phyloP scores from a whole-genome alignment of 169 alveolate species.

The Plasmodium inui region DNA sequence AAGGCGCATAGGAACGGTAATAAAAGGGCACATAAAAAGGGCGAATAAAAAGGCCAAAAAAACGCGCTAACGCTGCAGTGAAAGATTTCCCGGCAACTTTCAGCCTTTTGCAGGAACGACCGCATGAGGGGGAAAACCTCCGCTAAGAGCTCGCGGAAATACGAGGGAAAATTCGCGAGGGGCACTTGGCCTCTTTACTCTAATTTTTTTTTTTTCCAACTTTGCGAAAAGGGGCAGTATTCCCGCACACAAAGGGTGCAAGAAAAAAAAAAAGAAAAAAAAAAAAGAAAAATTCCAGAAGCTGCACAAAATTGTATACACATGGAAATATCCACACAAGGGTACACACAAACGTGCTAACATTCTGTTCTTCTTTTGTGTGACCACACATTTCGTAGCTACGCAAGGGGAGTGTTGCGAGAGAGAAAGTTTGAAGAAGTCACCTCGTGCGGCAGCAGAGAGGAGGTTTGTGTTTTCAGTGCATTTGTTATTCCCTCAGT shows the following conservation, averaged over 20 bases:
- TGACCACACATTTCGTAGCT: not conserved
- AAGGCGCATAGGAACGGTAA: not conserved
- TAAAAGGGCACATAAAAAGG: not conserved
- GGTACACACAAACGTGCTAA: not conserved
- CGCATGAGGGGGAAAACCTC: not conserved
- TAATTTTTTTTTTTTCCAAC: not conserved
- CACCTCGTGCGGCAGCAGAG: not conserved
- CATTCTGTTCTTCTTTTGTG: not conserved
- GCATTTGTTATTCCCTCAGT: not conserved
- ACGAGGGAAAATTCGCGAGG: not conserved
- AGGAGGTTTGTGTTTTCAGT: not conserved
- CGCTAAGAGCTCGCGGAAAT: not conserved
- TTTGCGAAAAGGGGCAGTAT: not conserved
- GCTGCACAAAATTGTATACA: not conserved
- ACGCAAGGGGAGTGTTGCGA: not conserved
- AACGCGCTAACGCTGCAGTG: not conserved
- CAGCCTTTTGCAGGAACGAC: not conserved
- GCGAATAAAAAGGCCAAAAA: not conserved
- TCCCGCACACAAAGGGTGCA: not conserved
- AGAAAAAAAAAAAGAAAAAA: not conserved
- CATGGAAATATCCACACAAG: not conserved
- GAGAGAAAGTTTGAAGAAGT: not conserved
- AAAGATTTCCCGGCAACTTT: not conserved
- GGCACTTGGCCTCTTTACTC: not conserved
- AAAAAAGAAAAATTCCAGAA: not conserved